Conservation (phyloP, 805 yeast species). For the Kodamaea neixiangensis region DNA sequence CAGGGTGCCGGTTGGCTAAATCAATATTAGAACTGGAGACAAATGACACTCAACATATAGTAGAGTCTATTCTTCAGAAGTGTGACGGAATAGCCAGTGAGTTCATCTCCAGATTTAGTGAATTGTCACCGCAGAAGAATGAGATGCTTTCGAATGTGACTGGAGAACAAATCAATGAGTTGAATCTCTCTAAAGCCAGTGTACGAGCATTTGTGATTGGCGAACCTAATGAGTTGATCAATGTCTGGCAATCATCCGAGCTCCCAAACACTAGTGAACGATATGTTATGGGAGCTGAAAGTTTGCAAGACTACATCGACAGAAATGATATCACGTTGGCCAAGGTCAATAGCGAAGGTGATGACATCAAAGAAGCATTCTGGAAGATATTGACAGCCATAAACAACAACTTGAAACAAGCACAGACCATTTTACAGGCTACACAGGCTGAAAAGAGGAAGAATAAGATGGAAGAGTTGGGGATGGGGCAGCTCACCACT, state of each 20-base stretch:
- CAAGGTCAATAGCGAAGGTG: neutral
- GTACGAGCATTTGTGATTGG: conserved; percentile 27
- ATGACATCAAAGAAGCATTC: conserved; percentile 8
- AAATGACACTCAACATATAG: neutral
- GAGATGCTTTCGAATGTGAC: conserved; percentile 32
- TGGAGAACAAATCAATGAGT: conserved; percentile 29
- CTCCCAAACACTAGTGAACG: conserved; percentile 37
- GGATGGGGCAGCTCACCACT: conserved; percentile 32
- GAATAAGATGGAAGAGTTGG: conserved; percentile 20
- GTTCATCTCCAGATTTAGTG: conserved; percentile 18
- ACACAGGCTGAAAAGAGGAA: conserved; percentile 14
- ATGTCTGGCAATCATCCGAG: conserved; percentile 34
- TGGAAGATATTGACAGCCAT: conserved; percentile 46
- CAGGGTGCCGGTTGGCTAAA: conserved; percentile 30
- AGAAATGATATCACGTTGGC: conserved; percentile 24
- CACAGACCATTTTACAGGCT: conserved; percentile 31
- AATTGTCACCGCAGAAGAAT: conserved; percentile 14
- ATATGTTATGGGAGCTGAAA: conserved; percentile 44
- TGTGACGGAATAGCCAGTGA: neutral
- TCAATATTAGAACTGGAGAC: conserved; percentile 29
- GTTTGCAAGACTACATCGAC: conserved; percentile 45
- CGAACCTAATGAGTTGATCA: conserved; percentile 25
- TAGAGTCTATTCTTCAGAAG: neutral
- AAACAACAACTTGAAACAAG: conserved; percentile 37
- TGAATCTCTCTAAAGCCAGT: conserved; percentile 29